Percentiles rank a stretch among this genome's conserved stretches.
These are phyloP conservation scores for Yamadazyma phyllophila DNA, from an alignment of 805 yeast species.

Conservation along the genomic window DNA sequence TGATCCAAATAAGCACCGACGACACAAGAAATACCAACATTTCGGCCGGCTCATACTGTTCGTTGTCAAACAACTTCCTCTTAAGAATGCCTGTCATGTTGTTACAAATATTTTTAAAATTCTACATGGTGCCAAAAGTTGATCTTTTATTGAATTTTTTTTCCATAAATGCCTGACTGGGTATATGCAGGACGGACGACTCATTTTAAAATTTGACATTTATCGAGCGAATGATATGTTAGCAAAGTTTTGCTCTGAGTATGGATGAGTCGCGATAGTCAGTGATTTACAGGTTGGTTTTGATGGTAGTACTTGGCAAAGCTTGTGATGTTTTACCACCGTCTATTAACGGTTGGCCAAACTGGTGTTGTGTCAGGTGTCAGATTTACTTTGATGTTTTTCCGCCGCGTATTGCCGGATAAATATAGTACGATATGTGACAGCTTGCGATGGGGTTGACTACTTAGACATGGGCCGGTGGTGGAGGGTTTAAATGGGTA, in stretches of 20 bases:
- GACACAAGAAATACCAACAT: conserved; percentile 52
- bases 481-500: too few relatives aligned
- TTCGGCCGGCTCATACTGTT: conserved; percentile 25
- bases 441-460: background rate
- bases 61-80: conserved; percentile 36
- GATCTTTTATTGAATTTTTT: conserved; percentile 1
- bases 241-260: background rate
- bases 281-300: background rate
- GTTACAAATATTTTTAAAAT: background rate
- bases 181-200: background rate
- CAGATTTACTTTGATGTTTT: background rate
- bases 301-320: background rate
- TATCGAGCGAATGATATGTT: conserved; percentile 7
- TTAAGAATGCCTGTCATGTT: conserved; percentile 10
- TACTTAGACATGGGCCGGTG: too few relatives aligned
- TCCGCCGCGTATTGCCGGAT: background rate
- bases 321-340: background rate
- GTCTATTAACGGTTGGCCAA: background rate
- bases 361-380: background rate
- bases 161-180: conserved; percentile 1
- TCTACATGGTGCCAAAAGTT: background rate
- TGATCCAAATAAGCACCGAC: conserved; percentile 73
- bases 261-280: background rate
- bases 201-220: background rate
- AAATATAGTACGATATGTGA: background rate